A percentile compares a stretch with the other conserved stretches of the same genome.
Evolutionary conservation across 371 early-diverging fungal genomes (phyloP).

Genomic region (Parasitella parasitica): DNA sequence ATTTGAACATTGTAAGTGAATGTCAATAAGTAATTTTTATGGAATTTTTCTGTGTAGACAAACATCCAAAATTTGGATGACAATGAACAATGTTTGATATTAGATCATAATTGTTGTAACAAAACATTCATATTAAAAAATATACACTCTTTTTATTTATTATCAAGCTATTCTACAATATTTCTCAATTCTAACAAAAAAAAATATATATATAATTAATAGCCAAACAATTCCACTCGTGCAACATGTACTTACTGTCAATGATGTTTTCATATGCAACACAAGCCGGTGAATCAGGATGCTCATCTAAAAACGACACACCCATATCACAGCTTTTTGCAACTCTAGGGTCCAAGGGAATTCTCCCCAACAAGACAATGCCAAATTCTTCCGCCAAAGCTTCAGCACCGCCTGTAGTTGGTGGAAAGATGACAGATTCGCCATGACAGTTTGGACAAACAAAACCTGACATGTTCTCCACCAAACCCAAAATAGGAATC

Average conservation of each 20-base stretch:
- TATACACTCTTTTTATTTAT: no score
- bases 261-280: constrained; percentile 75
- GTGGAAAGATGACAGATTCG: constrained; percentile 84
- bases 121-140: no score
- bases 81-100: no score
- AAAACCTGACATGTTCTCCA: constrained; percentile 99
- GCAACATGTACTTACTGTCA: constrained; percentile 37
- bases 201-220: neutral
- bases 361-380: constrained; percentile 78
- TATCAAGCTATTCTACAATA: constrained; percentile 2
- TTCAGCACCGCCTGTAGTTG: constrained; percentile 90
- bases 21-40: no score
- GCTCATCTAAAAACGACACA: constrained; percentile 81
- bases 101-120: no score
- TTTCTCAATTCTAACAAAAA: constrained; percentile 15
- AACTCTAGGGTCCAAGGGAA: constrained; percentile 92
- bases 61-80: no score
- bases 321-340: constrained; percentile 84
- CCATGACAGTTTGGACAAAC: constrained; percentile 92
- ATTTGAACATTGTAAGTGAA: no score
- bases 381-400: constrained; percentile 78
- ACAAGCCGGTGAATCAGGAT: constrained; percentile 87
- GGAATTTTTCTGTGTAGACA: no score
- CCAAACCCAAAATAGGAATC: constrained; percentile 90
- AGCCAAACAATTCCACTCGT: neutral